These are phyloP conservation scores for Ramularia endophylla DNA, from an alignment of 2,329 filamentous ascomycete species.

Conservation along the genomic window DNA sequence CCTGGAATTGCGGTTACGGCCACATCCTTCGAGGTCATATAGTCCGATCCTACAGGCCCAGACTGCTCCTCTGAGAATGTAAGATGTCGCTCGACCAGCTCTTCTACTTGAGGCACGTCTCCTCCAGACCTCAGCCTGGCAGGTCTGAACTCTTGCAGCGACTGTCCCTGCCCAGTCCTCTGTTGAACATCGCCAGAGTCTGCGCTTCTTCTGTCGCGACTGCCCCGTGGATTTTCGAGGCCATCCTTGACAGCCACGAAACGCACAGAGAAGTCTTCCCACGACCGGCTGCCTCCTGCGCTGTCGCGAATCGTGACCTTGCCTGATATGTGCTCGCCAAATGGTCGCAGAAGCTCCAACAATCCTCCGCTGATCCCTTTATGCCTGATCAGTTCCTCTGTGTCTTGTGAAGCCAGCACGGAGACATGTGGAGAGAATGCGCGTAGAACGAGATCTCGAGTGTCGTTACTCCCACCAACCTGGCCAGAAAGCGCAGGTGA, in stretches of 20 bases:
- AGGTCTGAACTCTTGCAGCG: conserved; percentile 30
- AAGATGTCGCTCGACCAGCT: conserved; percentile 73
- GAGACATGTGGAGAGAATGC: conserved; percentile 87
- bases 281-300: conserved; percentile 71
- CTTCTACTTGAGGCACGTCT: conserved; percentile 66
- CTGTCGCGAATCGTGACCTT: conserved; percentile 90
- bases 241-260: conserved; percentile 67
- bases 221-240: conserved; percentile 35
- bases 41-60: conserved; percentile 34
- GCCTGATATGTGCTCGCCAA: conserved; percentile 80
- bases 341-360: conserved; percentile 80
- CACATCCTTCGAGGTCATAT: conserved; percentile 35
- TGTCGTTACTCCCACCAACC: conserved; percentile 42
- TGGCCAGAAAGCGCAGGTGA: conserved; percentile 35
- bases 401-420: conserved; percentile 80
- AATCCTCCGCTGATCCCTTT: conserved; percentile 83
- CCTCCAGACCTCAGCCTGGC: conserved; percentile 40
- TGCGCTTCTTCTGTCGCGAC: conserved; percentile 32
- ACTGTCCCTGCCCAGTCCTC: conserved; percentile 16
- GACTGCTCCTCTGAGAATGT: conserved; percentile 61
- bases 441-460: conserved; percentile 63
- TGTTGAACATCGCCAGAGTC: conserved; percentile 31
- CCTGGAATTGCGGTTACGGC: conserved; percentile 11
- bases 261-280: conserved; percentile 85
- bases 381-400: conserved; percentile 68